Evolutionary conservation across 2,329 filamentous ascomycete species (phyloP).

Genomic region (Colletotrichum lupini): DNA sequence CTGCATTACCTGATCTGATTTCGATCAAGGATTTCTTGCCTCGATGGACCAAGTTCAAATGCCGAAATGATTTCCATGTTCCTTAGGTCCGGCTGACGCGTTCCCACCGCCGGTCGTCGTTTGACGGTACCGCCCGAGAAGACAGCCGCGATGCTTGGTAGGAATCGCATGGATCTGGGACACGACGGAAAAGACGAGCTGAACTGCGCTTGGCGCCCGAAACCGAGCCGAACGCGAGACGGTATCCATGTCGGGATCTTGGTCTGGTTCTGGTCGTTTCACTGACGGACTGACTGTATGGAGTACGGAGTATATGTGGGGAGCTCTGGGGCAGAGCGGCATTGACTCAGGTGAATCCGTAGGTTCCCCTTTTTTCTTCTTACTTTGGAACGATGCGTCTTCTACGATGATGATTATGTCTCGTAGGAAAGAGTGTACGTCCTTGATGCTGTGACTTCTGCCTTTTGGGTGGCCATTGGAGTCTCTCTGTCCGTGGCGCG

Average conservation of each 20-base stretch:
- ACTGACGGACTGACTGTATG: neutral
- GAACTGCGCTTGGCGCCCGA: neutral
- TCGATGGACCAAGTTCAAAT: neutral
- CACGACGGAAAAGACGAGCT: neutral
- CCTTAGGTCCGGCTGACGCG: too few relatives aligned
- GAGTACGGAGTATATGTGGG: neutral
- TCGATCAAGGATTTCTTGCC: neutral
- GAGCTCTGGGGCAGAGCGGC: neutral
- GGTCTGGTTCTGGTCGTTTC: neutral
- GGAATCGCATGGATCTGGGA: neutral
- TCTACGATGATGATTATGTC: neutral
- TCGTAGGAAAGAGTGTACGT: neutral
- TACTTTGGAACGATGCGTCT: neutral
- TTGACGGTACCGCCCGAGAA: neutral
- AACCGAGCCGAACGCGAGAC: neutral
- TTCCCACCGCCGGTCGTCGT: neutral
- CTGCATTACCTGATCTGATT: constrained; percentile 6
- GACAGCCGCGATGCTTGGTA: neutral
- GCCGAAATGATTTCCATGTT: neutral
- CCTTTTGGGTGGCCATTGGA: neutral
- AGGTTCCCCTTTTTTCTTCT: neutral
- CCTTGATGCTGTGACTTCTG: neutral
- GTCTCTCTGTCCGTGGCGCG: too few relatives aligned
- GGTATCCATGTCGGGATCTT: neutral
- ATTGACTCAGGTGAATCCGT: neutral